Evolutionary conservation across 371 early-diverging fungal genomes (phyloP).

Genomic region (Lichtheimia hyalospora): DNA sequence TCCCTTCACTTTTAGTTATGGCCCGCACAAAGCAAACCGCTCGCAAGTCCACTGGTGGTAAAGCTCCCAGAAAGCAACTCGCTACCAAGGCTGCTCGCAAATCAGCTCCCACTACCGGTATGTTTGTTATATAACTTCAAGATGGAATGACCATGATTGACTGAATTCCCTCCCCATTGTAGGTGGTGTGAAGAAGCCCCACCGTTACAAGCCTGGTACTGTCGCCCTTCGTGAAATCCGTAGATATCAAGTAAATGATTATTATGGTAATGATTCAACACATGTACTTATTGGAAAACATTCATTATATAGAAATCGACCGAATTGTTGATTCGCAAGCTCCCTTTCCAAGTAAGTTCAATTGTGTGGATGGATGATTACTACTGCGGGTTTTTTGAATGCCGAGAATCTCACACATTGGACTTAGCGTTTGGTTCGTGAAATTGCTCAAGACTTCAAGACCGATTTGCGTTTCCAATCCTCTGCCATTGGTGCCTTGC

Average conservation of each 20-base stretch:
- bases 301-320: constrained; percentile 72
- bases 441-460: constrained; percentile 96
- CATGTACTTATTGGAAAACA: background rate
- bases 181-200: constrained; percentile 75
- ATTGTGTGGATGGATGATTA: background rate
- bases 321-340: constrained; percentile 96
- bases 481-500: constrained; percentile 96
- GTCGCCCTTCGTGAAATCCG: constrained; percentile 97
- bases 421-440: constrained; percentile 83
- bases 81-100: constrained; percentile 90
- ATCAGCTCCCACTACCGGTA: constrained; percentile 45
- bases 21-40: constrained; percentile 6
- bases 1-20: background rate
- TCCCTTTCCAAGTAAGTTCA: constrained; percentile 86
- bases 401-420: background rate
- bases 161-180: too few relatives aligned
- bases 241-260: constrained; percentile 77
- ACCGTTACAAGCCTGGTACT: constrained; percentile 85
- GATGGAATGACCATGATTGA: too few relatives aligned
- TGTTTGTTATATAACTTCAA: background rate
- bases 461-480: constrained; percentile 98
- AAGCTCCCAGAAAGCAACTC: constrained; percentile 96
- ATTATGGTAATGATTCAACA: background rate
- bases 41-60: constrained; percentile 65
- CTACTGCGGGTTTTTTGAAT: background rate